Conservation (phyloP, 116 monocot species). For the Posidonia oceanica region DNA sequence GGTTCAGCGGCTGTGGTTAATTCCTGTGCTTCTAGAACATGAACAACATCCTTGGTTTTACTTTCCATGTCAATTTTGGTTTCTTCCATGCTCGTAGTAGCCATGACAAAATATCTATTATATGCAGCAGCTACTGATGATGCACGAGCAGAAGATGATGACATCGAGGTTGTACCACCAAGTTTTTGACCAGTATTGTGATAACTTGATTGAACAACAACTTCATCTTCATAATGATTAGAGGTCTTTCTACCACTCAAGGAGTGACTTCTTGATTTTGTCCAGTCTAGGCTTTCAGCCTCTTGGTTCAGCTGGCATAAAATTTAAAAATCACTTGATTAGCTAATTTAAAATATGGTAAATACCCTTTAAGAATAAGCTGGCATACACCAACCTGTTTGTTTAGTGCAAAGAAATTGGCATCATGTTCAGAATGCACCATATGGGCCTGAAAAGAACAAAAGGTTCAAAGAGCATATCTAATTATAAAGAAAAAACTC, state of each 20-base stretch:
- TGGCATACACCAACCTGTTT: conserved; percentile 18
- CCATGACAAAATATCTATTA: conserved; percentile 25
- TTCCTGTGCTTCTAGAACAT: neutral
- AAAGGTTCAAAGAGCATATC: neutral
- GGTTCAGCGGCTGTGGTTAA: neutral
- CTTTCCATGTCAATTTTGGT: neutral
- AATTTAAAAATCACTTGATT: neutral
- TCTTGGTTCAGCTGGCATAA: conserved; percentile 68
- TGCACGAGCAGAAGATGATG: conserved; percentile 31
- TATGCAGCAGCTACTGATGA: conserved; percentile 70
- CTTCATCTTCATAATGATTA: conserved; percentile 37
- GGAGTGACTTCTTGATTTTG: conserved; percentile 61
- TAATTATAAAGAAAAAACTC: neutral
- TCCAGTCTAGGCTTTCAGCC: conserved; percentile 79
- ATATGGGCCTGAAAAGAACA: conserved; percentile 22
- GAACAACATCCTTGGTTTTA: neutral
- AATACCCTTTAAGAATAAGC: neutral
- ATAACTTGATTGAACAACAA: conserved; percentile 6
- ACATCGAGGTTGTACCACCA: conserved; percentile 34
- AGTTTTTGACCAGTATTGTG: conserved; percentile 36
- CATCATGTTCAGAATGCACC: conserved; percentile 24
- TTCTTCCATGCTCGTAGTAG: conserved; percentile 1
- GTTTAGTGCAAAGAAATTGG: conserved; percentile 19
- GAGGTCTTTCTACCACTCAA: conserved; percentile 38
- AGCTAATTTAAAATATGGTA: neutral